Percentiles rank a stretch among this genome's conserved stretches.
Evolutionary conservation across 2,329 filamentous ascomycete genomes (phyloP).

Genomic region (Colletotrichum abscissum): DNA sequence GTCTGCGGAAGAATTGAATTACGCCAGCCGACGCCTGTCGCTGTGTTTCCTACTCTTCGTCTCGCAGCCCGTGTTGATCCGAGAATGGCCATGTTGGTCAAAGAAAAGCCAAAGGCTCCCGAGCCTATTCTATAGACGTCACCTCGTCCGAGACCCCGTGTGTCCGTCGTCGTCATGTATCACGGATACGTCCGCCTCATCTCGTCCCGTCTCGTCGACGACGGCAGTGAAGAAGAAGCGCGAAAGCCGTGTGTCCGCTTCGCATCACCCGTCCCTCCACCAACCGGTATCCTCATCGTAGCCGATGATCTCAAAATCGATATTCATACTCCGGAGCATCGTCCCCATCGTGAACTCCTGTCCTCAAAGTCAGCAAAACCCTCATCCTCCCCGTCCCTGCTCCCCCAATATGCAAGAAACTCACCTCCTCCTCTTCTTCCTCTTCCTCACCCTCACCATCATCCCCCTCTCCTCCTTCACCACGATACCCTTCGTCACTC

Average conservation of each 20-base stretch:
- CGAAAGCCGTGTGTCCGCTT: neutral
- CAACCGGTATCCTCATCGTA: slow-evolving; percentile 35
- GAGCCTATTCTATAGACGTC: neutral
- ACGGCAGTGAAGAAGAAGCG: neutral
- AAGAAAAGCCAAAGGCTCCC: neutral
- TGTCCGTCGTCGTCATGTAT: neutral
- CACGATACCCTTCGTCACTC: neutral
- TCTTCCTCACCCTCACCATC: neutral
- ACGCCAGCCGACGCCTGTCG: too few relatives aligned
- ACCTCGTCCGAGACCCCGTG: neutral
- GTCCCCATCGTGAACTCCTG: slow-evolving; percentile 36
- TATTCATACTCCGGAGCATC: slow-evolving; percentile 36
- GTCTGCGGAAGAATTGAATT: too few relatives aligned
- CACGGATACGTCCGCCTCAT: neutral
- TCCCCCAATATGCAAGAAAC: neutral
- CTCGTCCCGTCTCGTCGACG: neutral
- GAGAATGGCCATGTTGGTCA: neutral
- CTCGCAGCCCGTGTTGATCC: neutral
- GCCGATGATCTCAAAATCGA: slow-evolving; percentile 35
- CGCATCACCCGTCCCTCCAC: slow-evolving; percentile 33
- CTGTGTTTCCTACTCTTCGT: neutral
- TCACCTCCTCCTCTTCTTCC: slow-evolving; percentile 9
- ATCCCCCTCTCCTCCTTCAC: neutral
- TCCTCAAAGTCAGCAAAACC: slow-evolving; percentile 1
- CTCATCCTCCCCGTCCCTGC: neutral